phyloP scores from a whole-genome alignment of 2,329 filamentous ascomycete species.

The Pseudogymnoascus sp. region DNA sequence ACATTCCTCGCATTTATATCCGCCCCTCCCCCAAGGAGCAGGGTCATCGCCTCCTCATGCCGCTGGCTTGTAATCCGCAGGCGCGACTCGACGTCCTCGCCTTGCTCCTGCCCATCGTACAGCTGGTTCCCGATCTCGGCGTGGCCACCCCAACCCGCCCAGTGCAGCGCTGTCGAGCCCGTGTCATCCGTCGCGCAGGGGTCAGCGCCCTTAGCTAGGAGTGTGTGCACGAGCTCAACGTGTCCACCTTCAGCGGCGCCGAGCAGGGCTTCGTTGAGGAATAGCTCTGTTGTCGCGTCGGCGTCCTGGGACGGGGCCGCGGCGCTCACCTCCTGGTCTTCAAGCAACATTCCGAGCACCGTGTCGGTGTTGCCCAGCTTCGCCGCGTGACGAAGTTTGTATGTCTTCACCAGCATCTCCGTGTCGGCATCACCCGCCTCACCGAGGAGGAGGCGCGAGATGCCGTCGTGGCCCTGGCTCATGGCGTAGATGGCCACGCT shows the following conservation, averaged over 20 bases:
- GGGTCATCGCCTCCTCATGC: not conserved
- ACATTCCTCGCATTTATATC: not conserved
- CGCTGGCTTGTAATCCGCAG: not conserved
- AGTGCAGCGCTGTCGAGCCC: not conserved
- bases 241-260: not conserved
- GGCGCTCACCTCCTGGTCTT: not conserved
- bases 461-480: constrained; percentile 1
- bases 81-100: not conserved
- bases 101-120: not conserved
- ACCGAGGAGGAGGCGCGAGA: not conserved
- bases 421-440: not conserved
- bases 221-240: not conserved
- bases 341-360: not conserved
- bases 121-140: not conserved
- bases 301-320: not conserved
- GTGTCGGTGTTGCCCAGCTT: not conserved
- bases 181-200: not conserved
- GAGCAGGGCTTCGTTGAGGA: not conserved
- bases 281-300: not conserved
- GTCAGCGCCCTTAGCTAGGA: not conserved
- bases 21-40: not conserved
- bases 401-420: not conserved
- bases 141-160: not conserved
- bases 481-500: not conserved
- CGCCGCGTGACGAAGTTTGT: not conserved